phyloP scores from a whole-genome alignment of 805 yeast species.

The Metschnikowia colocasiae region DNA sequence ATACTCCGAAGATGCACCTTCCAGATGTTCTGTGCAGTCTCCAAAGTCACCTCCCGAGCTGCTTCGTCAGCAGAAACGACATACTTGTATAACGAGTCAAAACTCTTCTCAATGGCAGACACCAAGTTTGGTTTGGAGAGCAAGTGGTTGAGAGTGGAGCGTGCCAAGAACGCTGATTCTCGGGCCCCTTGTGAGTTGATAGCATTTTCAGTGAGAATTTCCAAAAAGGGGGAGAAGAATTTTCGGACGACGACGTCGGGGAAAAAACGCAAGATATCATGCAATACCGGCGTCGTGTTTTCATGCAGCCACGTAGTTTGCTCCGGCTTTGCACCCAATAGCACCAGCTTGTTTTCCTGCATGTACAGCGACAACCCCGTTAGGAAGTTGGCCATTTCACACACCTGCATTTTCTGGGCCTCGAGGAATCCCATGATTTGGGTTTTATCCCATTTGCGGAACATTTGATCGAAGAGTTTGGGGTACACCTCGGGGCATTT shows the following conservation, averaged over 20 bases:
- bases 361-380: constrained; percentile 6
- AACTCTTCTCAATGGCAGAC: constrained; percentile 48
- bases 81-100: constrained; percentile 20
- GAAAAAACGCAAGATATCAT: constrained; percentile 6
- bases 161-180: constrained; percentile 3
- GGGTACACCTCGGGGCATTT: constrained; percentile 22
- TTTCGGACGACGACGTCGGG: constrained; percentile 12
- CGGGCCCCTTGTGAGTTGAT: background rate
- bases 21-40: constrained; percentile 13
- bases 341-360: background rate
- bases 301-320: no score
- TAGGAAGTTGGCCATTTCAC: constrained; percentile 12
- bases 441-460: background rate
- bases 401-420: constrained; percentile 5
- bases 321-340: no score
- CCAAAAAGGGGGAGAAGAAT: constrained; percentile 9
- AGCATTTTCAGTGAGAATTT: constrained; percentile 2
- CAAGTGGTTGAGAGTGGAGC: constrained; percentile 35
- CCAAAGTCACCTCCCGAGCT: constrained; percentile 5
- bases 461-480: constrained; percentile 7
- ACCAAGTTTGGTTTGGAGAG: constrained; percentile 51
- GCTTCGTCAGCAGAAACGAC: constrained; percentile 7
- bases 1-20: constrained; percentile 16
- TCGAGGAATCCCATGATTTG: constrained; percentile 5
- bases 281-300: background rate